Base-by-base conservation (phyloP, 2,329 filamentous ascomycete species). In the Neofusicoccum sp. region DNA sequence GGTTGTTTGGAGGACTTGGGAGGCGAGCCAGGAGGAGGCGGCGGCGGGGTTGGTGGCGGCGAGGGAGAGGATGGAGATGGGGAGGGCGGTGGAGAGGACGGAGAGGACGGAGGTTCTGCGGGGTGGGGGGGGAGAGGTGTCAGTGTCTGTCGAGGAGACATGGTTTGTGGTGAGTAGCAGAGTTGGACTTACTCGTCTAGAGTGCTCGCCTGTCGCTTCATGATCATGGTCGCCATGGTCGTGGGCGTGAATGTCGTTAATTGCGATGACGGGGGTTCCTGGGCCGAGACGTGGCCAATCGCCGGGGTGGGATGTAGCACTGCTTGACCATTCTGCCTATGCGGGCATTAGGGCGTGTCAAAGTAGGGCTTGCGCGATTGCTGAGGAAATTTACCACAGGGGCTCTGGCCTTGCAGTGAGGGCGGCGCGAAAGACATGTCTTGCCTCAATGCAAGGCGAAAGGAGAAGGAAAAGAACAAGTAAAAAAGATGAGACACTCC, bases 61-160 rank as follows among this genome's bases (percentile, higher is more conserved):
- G 64, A 76, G 72, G n/a, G 71, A 69, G 64, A 77, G 66, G 54
- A 77, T 68, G 6, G 78, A 76, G 33, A 74, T 65, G n/a, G 80
- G 80, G 58, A 82, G 73, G 50, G 77, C 80, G 33, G 78, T 80
- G 66, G 75, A 71, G 61, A 82, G 77, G 61, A 79, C 77, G 58
- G 72, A 66, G 68, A 78, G 68, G 68, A 80, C 73, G 49, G 78
- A 80, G 52, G 70, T 9, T 39, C 39, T 34, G 37, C 5, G 39
- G 37, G n/a, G 14, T 22, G 52, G 44, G 22, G 44, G 54, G 31
- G 47, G 31, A 14, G 1, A 14, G 16, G 16, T 28, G 33, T 16
- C 4, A 12, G 14, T 3, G 33, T 12, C 14, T 16, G 16, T n/a
- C 3, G 9, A 41, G 36, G 34, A 12, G 22, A 9, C 3, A 9